Base-by-base conservation (phyloP, 176 grass and related monocot species). In the Cocos nucifera region DNA sequence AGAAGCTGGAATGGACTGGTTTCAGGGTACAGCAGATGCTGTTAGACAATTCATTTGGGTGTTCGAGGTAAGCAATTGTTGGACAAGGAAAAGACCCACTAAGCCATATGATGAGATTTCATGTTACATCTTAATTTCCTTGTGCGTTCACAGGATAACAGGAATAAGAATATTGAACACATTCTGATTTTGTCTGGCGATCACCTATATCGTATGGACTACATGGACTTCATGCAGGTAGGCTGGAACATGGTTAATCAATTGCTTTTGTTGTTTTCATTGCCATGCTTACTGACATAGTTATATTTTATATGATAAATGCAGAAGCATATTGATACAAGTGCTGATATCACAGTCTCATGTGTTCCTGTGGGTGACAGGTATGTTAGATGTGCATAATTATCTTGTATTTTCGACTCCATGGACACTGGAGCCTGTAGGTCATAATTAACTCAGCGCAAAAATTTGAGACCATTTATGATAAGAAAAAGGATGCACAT, bases 31-130 rank as follows among this genome's bases (percentile, higher is more conserved):
- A 60, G 66, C 84, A 64, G 81, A 88, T 6, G 82, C 82, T 4
- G 79, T 91, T 35, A 86, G 87, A 69, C 77, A 91, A 74, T 91
- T 91, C 58, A 73, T 66, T 70, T 91, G 87, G 87, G 64, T 85
- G 30, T 77, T 88, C 69, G 88, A 83, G 73, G 84, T 83, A 28
- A 0, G 58, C 50, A 54, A 20, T 28, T 4, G n/a, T 15, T 57
- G 32, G 14, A 4, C 19, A 48, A 15, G 21, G 21, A 19, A 20
- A 26, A 69, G 35, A 44, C 35, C 8, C 35, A 44, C 35, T 2
- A 44, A 44, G 2, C 32, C 35, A 44, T 44, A 14, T 0, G 35
- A 44, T 44, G 35, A 44, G 35, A 44, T 20, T 62, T 75, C 17
- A 65, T 80, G 51, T 15, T 48, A 17, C 20, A 54, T 51, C 51